Evolutionary conservation across 179 eudicot genomes (phyloP).

Genomic region (Sideroxylon spinosum): DNA sequence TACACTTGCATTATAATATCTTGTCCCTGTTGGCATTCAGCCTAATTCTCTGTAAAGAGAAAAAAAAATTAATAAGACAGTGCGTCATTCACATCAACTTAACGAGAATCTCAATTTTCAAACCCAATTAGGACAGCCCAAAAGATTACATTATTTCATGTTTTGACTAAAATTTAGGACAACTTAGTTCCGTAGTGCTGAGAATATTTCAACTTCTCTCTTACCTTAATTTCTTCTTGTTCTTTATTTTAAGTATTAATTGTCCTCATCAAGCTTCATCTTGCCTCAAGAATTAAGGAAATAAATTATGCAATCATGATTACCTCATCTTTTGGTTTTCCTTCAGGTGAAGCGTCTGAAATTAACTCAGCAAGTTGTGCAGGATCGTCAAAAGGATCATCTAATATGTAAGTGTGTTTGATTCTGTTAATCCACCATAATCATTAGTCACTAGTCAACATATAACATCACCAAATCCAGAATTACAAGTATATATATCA

Average conservation of each 20-base stretch:
- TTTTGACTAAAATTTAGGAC: background rate
- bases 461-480: constrained; percentile 4
- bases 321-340: constrained; percentile 92
- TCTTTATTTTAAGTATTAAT: background rate
- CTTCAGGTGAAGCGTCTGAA: constrained; percentile 94
- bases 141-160: background rate
- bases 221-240: no score
- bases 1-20: background rate
- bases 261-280: background rate
- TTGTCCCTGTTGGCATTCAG: background rate
- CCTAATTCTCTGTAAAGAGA: background rate
- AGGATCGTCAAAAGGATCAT: constrained; percentile 96
- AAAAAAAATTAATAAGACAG: background rate
- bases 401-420: constrained; percentile 83
- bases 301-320: constrained; percentile 3
- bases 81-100: constrained; percentile 5
- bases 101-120: background rate
- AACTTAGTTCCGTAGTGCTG: background rate
- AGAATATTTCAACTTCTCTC: no score
- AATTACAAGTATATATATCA: background rate
- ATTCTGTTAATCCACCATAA: constrained; percentile 40
- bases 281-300: background rate
- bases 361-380: constrained; percentile 58
- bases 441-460: constrained; percentile 6
- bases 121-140: background rate